Base-by-base conservation (phyloP, 202 grass and related monocot genomes). In the Carex arenaria region DNA sequence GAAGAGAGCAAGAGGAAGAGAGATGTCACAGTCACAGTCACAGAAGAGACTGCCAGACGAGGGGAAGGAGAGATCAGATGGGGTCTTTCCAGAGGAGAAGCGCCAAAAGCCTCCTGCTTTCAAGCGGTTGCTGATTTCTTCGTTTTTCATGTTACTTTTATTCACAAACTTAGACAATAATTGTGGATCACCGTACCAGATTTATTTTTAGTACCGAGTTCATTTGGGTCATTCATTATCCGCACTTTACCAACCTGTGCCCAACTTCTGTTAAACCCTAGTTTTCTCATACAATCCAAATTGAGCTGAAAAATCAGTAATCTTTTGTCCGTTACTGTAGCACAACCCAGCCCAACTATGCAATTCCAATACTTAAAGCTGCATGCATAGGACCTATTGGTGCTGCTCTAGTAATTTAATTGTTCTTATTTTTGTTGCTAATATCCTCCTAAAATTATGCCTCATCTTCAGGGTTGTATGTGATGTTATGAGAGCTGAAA, bases 21-120 rank as follows among this genome's bases (percentile, higher is more conserved):
- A 72, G 67, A 87, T 87, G 85, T 75, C 85, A 45, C 85, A 87
- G 53, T 26, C 26, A 26, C 26, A 26, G 85, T 75, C 85, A 45
- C 85, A 87, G 53, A 87, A 87, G 67, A 80, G 85, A 42, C 79
- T 67, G 15, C 79, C 85, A 3, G 85, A 87, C 23, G 79, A 63
- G 23, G 18, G 9, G 1, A 86, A 86, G 55, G 64, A 51, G 55
- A 67, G 67, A 82, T 75, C 56, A 2, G 85, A 76, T 22, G 34
- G 42, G 61, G 68, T 49, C 28, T 82, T 47, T n/a, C 82, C 59
- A 3, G 78, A 67, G 13, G 87, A 89, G 80, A 86, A 89, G 88
- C 84, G 84, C 4, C 72, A 64, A 51, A 89, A 80, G 62, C 28
- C 85, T 57, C 68, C 77, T 51, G 45, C 87, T 62, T 31, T 86